phyloP scores from a whole-genome alignment of 768 basidiomycete species.

The Mycena sanguinolenta region DNA sequence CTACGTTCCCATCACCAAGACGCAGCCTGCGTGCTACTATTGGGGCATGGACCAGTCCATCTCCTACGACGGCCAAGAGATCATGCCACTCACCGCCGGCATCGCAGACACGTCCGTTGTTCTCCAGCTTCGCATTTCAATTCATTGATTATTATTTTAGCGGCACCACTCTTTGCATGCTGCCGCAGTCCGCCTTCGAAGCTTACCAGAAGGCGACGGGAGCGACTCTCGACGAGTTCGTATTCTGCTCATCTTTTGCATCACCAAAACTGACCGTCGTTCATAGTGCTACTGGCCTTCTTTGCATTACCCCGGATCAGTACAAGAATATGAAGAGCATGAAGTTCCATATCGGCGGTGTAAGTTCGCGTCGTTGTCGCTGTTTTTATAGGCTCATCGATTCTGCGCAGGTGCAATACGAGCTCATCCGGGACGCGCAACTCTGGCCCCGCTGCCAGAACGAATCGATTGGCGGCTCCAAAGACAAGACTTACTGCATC shows the following conservation, averaged over 20 bases:
- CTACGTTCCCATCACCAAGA: conserved; percentile 38
- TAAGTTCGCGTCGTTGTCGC: conserved; percentile 32
- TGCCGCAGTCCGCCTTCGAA: conserved; percentile 47
- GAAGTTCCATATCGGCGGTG: conserved; percentile 64
- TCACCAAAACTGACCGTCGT: no score
- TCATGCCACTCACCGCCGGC: conserved; percentile 51
- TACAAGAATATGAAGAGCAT: conserved; percentile 62
- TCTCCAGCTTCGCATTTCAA: background rate
- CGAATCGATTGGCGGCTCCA: conserved; percentile 63
- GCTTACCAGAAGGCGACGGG: conserved; percentile 48
- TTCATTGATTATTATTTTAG: background rate
- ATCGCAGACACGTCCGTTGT: conserved; percentile 54
- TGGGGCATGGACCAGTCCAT: conserved; percentile 62
- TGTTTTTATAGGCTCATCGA: background rate
- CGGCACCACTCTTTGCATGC: conserved; percentile 52
- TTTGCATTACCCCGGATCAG: conserved; percentile 64
- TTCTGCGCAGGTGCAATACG: conserved; percentile 57
- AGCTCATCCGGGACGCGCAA: conserved; percentile 74
- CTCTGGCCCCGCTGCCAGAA: conserved; percentile 76
- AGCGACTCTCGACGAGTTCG: conserved; percentile 38
- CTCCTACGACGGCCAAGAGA: conserved; percentile 47
- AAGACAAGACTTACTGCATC: conserved; percentile 65
- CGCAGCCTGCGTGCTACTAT: conserved; percentile 48
- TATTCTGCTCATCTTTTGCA: background rate
- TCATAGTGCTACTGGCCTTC: conserved; percentile 59